Percentiles rank a stretch among this genome's conserved stretches.
Conservation (phyloP, 2,329 filamentous ascomycete genomes). For the Dryadomyces quercivorus region DNA sequence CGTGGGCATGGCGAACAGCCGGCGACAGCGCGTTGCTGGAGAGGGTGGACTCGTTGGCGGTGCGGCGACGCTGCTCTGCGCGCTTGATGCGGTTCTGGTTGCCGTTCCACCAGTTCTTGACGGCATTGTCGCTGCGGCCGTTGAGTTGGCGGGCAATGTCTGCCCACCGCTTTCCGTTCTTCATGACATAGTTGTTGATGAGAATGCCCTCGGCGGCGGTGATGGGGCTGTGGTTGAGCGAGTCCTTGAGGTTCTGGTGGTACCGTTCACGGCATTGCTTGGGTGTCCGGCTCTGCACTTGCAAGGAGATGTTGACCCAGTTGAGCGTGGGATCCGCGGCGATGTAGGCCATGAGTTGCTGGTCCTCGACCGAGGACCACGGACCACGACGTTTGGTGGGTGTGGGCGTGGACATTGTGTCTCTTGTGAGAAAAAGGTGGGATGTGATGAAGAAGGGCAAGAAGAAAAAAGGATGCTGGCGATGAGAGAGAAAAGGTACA, state of each 20-base stretch:
- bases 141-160: slow-evolving; percentile 75
- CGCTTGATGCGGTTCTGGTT: slow-evolving; percentile 69
- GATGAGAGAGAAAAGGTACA: neutral
- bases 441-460: neutral
- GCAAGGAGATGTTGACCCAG: slow-evolving; percentile 77
- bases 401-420: neutral
- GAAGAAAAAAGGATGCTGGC: neutral
- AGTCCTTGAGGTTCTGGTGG: slow-evolving; percentile 81
- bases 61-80: slow-evolving; percentile 22
- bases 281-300: slow-evolving; percentile 65
- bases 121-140: slow-evolving; percentile 84
- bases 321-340: slow-evolving; percentile 59
- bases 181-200: slow-evolving; percentile 66
- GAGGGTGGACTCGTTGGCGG: neutral
- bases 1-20: neutral
- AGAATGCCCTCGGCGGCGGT: slow-evolving; percentile 54
- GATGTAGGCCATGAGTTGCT: slow-evolving; percentile 53
- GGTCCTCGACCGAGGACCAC: slow-evolving; percentile 63
- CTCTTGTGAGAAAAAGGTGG: neutral
- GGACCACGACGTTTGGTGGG: slow-evolving; percentile 38
- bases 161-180: slow-evolving; percentile 82
- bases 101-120: slow-evolving; percentile 98
- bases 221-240: slow-evolving; percentile 62
- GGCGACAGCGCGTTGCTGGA: slow-evolving; percentile 1
- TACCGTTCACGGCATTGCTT: slow-evolving; percentile 95